These are phyloP conservation scores for Huiozyma naganishii DNA, from an alignment of 805 yeast species.

Conservation along the genomic window DNA sequence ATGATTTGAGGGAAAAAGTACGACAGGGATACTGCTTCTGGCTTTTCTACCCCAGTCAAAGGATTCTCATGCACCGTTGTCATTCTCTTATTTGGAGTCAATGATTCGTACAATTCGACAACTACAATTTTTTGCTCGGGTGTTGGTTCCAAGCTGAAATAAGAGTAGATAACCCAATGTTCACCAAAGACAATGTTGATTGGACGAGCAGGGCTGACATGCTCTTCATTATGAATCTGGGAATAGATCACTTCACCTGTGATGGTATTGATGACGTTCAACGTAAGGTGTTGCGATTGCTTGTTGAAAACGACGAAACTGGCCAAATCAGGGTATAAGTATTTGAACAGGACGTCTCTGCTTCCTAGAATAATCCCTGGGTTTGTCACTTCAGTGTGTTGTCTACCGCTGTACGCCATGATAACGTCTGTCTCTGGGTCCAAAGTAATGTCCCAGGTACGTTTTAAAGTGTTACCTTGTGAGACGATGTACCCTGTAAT, in stretches of 20 bases:
- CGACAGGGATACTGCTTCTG: conserved; percentile 42
- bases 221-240: conserved; percentile 32
- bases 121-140: conserved; percentile 52
- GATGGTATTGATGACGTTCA: conserved; percentile 54
- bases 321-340: conserved; percentile 58
- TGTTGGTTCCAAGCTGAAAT: conserved; percentile 39
- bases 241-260: conserved; percentile 54
- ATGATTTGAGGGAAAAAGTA: conserved; percentile 55
- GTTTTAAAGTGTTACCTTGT: conserved; percentile 9
- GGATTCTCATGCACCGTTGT: conserved; percentile 8
- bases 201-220: conserved; percentile 31
- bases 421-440: conserved; percentile 27
- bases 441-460: conserved; percentile 32
- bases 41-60: conserved; percentile 27
- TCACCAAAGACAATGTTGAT: conserved; percentile 61
- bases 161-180: conserved; percentile 70
- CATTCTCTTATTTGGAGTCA: conserved; percentile 38
- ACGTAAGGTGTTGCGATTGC: conserved; percentile 26
- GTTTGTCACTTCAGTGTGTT: conserved; percentile 38
- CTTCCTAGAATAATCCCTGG: conserved; percentile 61
- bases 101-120: conserved; percentile 69
- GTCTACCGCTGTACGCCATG: conserved; percentile 31
- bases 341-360: conserved; percentile 72
- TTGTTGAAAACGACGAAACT: conserved; percentile 37
- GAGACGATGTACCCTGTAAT: conserved; percentile 21